phyloP scores from a whole-genome alignment of 345 rosid species.

The Sonneratia caseolaris region DNA sequence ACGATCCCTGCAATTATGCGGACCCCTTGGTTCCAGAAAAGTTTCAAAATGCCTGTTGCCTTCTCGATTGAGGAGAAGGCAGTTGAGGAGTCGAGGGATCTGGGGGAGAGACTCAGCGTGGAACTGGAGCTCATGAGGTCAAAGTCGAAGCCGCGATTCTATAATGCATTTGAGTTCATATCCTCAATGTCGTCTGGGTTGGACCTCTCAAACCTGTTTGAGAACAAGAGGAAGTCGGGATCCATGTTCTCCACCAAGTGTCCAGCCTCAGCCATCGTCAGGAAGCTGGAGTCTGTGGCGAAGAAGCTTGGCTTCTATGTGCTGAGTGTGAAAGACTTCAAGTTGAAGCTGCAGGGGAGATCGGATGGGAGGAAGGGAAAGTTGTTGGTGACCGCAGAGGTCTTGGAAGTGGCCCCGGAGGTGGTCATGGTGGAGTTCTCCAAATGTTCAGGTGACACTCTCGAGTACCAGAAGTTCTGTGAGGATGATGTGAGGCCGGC shows the following conservation, averaged over 20 bases:
- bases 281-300: constrained; percentile 32
- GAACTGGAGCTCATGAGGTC: constrained; percentile 12
- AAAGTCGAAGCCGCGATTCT: constrained; percentile 19
- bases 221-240: constrained; percentile 21
- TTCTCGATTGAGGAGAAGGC: constrained; percentile 15
- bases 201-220: constrained; percentile 41
- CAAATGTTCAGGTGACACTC: constrained; percentile 30
- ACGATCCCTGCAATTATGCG: constrained; percentile 30
- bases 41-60: constrained; percentile 4
- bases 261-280: constrained; percentile 23
- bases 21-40: constrained; percentile 29
- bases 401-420: constrained; percentile 35
- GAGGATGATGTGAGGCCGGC: constrained; percentile 40
- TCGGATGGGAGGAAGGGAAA: constrained; percentile 38
- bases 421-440: constrained; percentile 38
- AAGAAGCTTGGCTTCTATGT: constrained; percentile 25
- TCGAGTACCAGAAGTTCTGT: constrained; percentile 33
- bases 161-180: constrained; percentile 47
- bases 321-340: constrained; percentile 28
- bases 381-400: constrained; percentile 24
- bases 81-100: constrained; percentile 7
- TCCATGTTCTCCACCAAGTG: constrained; percentile 38
- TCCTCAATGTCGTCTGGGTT: constrained; percentile 39
- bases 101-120: constrained; percentile 3
- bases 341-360: constrained; percentile 30